phyloP scores from a whole-genome alignment of 2,329 filamentous ascomycete species.

The Mariannaea sp. region DNA sequence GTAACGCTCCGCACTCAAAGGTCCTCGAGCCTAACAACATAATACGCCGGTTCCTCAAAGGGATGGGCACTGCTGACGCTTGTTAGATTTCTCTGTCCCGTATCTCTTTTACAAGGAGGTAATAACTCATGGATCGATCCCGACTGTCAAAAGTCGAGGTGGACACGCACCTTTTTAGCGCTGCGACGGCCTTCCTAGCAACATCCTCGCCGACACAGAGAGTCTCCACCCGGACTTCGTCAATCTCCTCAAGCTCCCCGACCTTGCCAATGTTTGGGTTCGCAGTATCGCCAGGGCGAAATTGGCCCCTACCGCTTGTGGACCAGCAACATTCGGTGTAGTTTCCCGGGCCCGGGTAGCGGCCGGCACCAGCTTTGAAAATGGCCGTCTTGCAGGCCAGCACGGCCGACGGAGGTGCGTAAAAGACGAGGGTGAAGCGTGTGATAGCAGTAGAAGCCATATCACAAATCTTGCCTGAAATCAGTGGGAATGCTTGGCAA shows the following conservation, averaged over 20 bases:
- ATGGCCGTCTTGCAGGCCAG: conserved; percentile 57
- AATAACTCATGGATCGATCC: not conserved
- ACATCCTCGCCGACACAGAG: conserved; percentile 64
- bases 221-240: conserved; percentile 66
- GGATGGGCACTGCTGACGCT: conserved; percentile 33
- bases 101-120: not conserved
- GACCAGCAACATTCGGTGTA: conserved; percentile 61
- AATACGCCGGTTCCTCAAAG: conserved; percentile 25
- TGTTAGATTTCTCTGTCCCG: not conserved
- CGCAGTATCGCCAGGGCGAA: conserved; percentile 63
- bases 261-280: conserved; percentile 65
- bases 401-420: conserved; percentile 50
- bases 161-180: conserved; percentile 63
- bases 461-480: too few species aligned
- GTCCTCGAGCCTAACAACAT: conserved; percentile 23
- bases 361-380: conserved; percentile 59
- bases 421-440: conserved; percentile 52
- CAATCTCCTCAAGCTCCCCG: conserved; percentile 60
- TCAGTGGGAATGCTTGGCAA: too few species aligned
- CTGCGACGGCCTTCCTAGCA: conserved; percentile 60
- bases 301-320: conserved; percentile 63
- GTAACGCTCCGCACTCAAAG: conserved; percentile 5
- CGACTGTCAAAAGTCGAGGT: not conserved
- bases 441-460: conserved; percentile 6
- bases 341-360: conserved; percentile 52